These are phyloP conservation scores for Sclerotiophoma versabilis DNA, from an alignment of 2,329 filamentous ascomycete species.

Conservation along the genomic window DNA sequence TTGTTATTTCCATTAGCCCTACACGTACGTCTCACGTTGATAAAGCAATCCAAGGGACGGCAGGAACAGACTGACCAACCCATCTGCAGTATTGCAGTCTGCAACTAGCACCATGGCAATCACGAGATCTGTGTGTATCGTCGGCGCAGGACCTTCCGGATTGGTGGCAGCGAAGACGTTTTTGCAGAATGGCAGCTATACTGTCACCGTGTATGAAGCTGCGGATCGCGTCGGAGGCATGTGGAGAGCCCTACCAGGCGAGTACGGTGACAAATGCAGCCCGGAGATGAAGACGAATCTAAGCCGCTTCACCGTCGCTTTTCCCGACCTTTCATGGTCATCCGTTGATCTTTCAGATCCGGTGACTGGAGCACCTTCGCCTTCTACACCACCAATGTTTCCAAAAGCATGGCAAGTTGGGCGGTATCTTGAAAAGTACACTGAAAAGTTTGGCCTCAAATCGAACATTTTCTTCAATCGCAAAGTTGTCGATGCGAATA, in stretches of 20 bases:
- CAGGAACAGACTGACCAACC: neutral
- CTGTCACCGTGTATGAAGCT: conserved; percentile 74
- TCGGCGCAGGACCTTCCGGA: conserved; percentile 56
- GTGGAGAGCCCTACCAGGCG: conserved; percentile 66
- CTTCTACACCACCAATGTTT: conserved; percentile 63
- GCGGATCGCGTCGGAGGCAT: conserved; percentile 73
- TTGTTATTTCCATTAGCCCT: neutral
- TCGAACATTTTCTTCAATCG: conserved; percentile 59
- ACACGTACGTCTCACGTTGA: neutral
- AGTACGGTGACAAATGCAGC: conserved; percentile 69
- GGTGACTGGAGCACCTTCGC: neutral
- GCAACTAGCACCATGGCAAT: neutral
- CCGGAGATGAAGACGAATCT: conserved; percentile 69
- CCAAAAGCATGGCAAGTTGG: conserved; percentile 81
- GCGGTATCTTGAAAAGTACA: conserved; percentile 72
- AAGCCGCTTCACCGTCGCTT: conserved; percentile 74
- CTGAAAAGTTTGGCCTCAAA: conserved; percentile 61
- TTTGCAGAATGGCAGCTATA: conserved; percentile 67
- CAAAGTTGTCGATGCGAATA: conserved; percentile 41
- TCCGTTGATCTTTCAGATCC: conserved; percentile 46
- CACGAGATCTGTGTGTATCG: conserved; percentile 49
- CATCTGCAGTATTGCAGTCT: neutral
- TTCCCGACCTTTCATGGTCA: conserved; percentile 73
- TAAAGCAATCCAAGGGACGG: neutral
- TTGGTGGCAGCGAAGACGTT: conserved; percentile 68